These are phyloP conservation scores for Escovopsis sp. DNA, from an alignment of 2,329 filamentous ascomycete species.

Conservation along the genomic window DNA sequence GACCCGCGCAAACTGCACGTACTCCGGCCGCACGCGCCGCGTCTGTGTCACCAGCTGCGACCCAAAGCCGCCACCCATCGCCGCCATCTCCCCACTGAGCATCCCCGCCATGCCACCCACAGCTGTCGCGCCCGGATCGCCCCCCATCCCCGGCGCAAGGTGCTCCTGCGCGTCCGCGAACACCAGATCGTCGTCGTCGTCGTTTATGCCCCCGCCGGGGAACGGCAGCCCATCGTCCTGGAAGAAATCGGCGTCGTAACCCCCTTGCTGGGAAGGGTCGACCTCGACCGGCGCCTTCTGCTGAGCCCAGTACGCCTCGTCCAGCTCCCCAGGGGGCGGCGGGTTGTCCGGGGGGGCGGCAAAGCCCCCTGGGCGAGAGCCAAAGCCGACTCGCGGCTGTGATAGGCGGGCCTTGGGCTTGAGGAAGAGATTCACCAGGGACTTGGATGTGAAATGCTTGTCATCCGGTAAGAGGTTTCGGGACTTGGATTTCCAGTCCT, in stretches of 20 bases:
- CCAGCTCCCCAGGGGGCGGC: conserved; percentile 60
- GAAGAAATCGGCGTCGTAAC: conserved; percentile 97
- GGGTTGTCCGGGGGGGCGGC: conserved; percentile 29
- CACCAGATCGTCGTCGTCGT: conserved; percentile 53
- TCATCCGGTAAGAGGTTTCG: conserved; percentile 90
- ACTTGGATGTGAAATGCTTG: conserved; percentile 93
- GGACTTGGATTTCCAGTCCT: conserved; percentile 89
- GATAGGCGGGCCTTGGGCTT: conserved; percentile 84
- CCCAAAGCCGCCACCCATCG: conserved; percentile 39
- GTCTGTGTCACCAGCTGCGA: conserved; percentile 52
- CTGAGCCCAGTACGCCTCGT: conserved; percentile 89
- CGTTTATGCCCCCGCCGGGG: conserved; percentile 39
- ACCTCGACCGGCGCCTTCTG: conserved; percentile 49
- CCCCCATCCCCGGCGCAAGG: conserved; percentile 51
- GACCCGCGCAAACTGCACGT: conserved; percentile 54
- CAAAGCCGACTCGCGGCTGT: conserved; percentile 39
- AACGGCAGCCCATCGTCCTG: conserved; percentile 69
- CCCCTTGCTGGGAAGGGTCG: conserved; percentile 44
- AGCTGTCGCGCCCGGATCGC: conserved; percentile 29
- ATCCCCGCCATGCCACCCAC: conserved; percentile 34
- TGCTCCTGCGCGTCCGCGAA: conserved; percentile 72
- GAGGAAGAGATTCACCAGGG: conserved; percentile 76
- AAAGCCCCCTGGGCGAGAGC: conserved; percentile 22
- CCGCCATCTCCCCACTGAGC: conserved; percentile 32
- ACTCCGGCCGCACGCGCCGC: conserved; percentile 47